phyloP scores from a whole-genome alignment of 73 alveolate species.

The Tetrahymena borealis region DNA sequence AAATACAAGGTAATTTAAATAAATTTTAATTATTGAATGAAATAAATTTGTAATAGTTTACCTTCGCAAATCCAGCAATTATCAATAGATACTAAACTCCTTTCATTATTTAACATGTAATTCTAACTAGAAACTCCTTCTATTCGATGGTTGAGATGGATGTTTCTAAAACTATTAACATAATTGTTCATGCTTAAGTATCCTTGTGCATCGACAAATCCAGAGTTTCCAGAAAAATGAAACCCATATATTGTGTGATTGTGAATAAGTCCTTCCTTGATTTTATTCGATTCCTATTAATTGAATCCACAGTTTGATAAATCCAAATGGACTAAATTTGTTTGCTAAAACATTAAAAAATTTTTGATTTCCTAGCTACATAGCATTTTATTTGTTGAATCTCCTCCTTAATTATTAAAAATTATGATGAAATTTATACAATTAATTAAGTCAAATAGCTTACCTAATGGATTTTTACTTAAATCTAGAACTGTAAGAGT shows the following conservation, averaged over 20 bases:
- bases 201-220: not conserved
- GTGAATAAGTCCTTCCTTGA: not conserved
- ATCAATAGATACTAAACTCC: not conserved
- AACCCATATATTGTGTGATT: not conserved
- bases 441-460: too few relatives aligned
- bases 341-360: not conserved
- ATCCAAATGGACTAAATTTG: not conserved
- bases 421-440: too few relatives aligned
- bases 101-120: not conserved
- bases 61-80: conserved; percentile 56
- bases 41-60: not conserved
- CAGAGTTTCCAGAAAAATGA: not conserved
- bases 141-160: not conserved
- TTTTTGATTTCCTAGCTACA: not conserved
- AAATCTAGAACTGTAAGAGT: conserved; percentile 38
- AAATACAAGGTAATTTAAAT: conserved; percentile 3
- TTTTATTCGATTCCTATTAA: not conserved
- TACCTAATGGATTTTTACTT: conserved; percentile 53
- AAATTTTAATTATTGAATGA: conserved; percentile 26
- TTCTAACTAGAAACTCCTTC: not conserved
- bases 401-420: too few relatives aligned
- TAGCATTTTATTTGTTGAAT: not conserved
- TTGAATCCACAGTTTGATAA: not conserved
- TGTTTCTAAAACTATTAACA: not conserved
- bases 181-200: not conserved